Evolutionary conservation across 352 stramenopile species (phyloP).

Genomic region (Phytopythium helicoides): DNA sequence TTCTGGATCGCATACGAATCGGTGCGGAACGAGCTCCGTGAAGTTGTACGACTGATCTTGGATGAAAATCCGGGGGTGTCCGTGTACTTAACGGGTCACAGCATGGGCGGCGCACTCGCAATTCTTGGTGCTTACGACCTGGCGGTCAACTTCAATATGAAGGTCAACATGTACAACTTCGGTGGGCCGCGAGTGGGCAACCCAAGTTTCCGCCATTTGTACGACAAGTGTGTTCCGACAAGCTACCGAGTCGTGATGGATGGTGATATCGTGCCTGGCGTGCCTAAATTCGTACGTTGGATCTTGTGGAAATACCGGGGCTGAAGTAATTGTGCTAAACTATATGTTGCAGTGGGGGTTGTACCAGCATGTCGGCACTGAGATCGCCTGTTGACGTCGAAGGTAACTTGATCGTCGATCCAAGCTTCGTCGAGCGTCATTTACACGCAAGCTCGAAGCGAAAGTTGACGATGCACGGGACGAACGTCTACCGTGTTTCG

Average conservation of each 20-base stretch:
- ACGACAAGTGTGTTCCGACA: conserved; percentile 71
- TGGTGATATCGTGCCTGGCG: conserved; percentile 71
- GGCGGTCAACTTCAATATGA: conserved; percentile 81
- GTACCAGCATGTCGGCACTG: conserved; percentile 74
- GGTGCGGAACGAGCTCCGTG: conserved; percentile 70
- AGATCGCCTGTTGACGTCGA: conserved; percentile 64
- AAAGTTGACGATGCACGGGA: conserved; percentile 60
- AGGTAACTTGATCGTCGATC: conserved; percentile 81
- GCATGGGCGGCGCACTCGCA: conserved; percentile 89
- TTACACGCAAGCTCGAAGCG: conserved; percentile 67
- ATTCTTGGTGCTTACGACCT: conserved; percentile 87
- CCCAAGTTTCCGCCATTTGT: conserved; percentile 70
- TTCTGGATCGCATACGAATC: conserved; percentile 88
- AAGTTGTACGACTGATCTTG: conserved; percentile 72
- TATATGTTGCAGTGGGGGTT: conserved; percentile 65
- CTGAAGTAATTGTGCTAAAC: no score
- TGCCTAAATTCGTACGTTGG: conserved; percentile 75
- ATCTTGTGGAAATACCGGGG: no score
- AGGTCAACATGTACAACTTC: conserved; percentile 91
- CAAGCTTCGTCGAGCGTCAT: conserved; percentile 77
- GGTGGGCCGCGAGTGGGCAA: conserved; percentile 85
- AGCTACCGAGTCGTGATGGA: conserved; percentile 85
- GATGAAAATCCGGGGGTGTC: conserved; percentile 83
- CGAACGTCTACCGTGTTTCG: conserved; percentile 60
- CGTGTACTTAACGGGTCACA: conserved; percentile 92